Evolutionary conservation across 1,284 basidiomycete species (phyloP).

Genomic region (Rhodotorula sp.): DNA sequence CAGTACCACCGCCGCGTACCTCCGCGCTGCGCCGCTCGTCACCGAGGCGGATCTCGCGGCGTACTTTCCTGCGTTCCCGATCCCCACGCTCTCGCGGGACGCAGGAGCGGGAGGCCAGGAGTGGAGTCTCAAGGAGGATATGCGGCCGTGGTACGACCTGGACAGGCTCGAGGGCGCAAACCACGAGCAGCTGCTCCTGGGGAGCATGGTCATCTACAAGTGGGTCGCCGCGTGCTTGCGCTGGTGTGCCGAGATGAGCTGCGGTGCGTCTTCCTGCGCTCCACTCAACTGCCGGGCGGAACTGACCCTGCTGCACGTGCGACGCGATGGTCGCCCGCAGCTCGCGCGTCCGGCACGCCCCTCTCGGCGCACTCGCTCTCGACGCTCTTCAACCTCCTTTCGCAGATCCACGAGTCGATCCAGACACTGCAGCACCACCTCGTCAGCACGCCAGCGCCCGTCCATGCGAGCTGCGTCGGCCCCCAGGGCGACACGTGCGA

Average conservation of each 20-base stretch:
- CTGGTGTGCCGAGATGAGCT: slow-evolving; percentile 10
- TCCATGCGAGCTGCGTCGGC: slow-evolving; percentile 5
- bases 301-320: too few species aligned
- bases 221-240: slow-evolving; percentile 23
- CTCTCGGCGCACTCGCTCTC: neutral
- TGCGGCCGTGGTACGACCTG: slow-evolving; percentile 3
- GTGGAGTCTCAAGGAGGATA: slow-evolving; percentile 1
- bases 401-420: slow-evolving; percentile 11
- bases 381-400: slow-evolving; percentile 5
- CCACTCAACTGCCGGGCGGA: neutral
- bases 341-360: neutral
- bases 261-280: neutral
- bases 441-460: neutral
- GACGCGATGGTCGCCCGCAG: too few species aligned
- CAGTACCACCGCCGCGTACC: slow-evolving; percentile 7
- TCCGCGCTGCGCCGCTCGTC: slow-evolving; percentile 8
- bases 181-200: slow-evolving; percentile 7
- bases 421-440: slow-evolving; percentile 21
- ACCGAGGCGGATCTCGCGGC: slow-evolving; percentile 1
- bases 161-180: slow-evolving; percentile 5
- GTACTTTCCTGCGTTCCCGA: slow-evolving; percentile 5
- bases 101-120: neutral
- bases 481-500: slow-evolving; percentile 19
- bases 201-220: slow-evolving; percentile 10
- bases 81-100: neutral